phyloP scores from a whole-genome alignment of 345 rosid genomes.

The Eucalyptus cloeziana region DNA sequence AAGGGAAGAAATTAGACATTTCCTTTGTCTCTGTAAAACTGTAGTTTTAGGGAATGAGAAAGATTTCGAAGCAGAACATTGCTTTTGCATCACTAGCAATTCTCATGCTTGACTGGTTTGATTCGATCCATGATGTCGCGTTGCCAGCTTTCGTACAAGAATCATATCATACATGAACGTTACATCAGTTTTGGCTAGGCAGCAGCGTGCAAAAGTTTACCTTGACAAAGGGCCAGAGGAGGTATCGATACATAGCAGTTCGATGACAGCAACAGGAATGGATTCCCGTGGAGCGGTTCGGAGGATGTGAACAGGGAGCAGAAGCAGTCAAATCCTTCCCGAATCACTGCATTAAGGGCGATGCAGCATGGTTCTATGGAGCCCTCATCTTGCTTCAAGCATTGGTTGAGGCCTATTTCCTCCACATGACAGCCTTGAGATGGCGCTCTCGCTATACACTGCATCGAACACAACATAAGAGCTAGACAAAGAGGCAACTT shows the following conservation, averaged over 20 bases:
- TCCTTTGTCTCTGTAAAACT: background rate
- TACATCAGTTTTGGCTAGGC: background rate
- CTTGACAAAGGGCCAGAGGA: conserved; percentile 17
- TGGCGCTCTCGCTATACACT: background rate
- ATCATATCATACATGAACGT: background rate
- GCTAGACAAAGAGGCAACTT: background rate
- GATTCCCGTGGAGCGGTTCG: background rate
- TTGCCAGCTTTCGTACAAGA: background rate
- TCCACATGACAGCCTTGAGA: conserved; percentile 9
- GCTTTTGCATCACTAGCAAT: background rate
- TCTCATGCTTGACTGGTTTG: background rate
- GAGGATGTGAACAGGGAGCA: conserved; percentile 12
- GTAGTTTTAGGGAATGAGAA: background rate
- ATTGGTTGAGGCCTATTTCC: conserved; percentile 1
- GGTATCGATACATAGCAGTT: conserved; percentile 17
- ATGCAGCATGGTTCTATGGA: conserved; percentile 18
- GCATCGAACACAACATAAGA: background rate
- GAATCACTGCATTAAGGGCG: conserved; percentile 7
- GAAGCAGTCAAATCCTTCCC: conserved; percentile 13
- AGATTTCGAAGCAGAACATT: background rate
- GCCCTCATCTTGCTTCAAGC: conserved; percentile 7
- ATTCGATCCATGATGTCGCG: background rate
- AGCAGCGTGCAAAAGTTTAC: background rate
- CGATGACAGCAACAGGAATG: conserved; percentile 10
- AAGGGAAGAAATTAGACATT: background rate